Evolutionary conservation across 2,329 filamentous ascomycete species (phyloP), one percentile per base, ranked within the genome.

Genomic region (Aspergillus unguis): DNA sequence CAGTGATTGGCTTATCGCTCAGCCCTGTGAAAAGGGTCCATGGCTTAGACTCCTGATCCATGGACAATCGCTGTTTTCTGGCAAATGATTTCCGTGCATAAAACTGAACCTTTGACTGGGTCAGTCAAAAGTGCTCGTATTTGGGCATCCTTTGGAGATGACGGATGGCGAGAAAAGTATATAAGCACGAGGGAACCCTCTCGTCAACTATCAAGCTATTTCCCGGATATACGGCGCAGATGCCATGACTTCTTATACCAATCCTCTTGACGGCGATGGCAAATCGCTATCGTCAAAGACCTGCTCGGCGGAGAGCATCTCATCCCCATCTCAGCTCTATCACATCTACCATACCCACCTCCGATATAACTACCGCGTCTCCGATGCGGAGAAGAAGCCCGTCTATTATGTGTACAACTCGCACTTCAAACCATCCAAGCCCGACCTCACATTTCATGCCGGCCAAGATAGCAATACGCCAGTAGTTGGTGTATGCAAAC

Each of bases 381-480:
- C 50, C 9, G 45, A 48, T 11, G 50, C 51, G 23, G 48, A 57
- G 33, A 61, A 66, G 23, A 48, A 29, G 17, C 59, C 57, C 11
- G 31, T 62, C 7, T 62, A 60, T 48, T 59, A 57, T 44, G 64
- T 71, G n/a, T 58, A 65, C 28, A 67, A 63, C 33, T 70, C 66
- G 3, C 17, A 49, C 5, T 53, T 65, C 25, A 64, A 55, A n/a
- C 63, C 66, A 4, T 62, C 61, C 17, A 71, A 67, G 46, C 62
- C 68, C 17, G 68, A 71, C 17, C 56, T 72, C 6, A 69, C 66
- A 1, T 57, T 71, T 45, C 67, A 73, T 55, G 47, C 56, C 1
- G 65, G 69, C 9, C 27, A 54, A 3, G 57, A 65, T 54, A 57
- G 58, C 5, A 60, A 52, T 3, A 66, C 57, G 3, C 64, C 65